Conservation (phyloP, 1,284 basidiomycete species). For the Binderoboletus segoi region DNA sequence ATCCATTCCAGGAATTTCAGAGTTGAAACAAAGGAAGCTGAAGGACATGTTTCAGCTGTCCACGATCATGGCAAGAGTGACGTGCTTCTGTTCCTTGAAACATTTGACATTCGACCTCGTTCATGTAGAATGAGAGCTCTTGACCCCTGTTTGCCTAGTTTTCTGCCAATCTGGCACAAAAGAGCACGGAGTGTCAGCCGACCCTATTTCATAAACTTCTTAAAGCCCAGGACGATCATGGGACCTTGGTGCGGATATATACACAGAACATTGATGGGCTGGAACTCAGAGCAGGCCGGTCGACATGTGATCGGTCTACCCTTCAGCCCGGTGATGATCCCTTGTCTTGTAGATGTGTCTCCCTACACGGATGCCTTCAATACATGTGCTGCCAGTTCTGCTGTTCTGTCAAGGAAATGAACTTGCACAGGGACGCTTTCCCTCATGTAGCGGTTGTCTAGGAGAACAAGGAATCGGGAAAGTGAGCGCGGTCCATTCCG, state of each 20-base stretch:
- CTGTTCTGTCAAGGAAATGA: conserved; percentile 1
- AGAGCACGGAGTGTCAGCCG: conserved; percentile 74
- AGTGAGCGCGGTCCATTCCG: background rate
- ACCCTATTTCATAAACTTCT: conserved; percentile 85
- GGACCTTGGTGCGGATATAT: conserved; percentile 84
- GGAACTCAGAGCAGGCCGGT: conserved; percentile 82
- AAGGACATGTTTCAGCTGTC: conserved; percentile 15
- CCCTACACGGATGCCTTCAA: conserved; percentile 6
- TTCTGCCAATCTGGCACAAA: conserved; percentile 42
- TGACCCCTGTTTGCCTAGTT: conserved; percentile 80
- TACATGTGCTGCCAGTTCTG: conserved; percentile 14
- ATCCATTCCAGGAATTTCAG: conserved; percentile 60
- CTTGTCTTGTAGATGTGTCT: no score
- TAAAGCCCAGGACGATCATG: conserved; percentile 73
- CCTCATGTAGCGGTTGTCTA: background rate
- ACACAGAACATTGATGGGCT: conserved; percentile 96
- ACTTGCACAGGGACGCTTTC: conserved; percentile 1
- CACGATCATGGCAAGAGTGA: conserved; percentile 4
- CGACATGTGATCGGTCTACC: no score
- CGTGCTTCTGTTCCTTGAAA: background rate
- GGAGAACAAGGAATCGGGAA: background rate
- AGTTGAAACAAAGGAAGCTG: background rate
- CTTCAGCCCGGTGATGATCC: no score
- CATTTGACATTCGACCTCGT: background rate
- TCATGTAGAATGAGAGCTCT: background rate